Percentiles rank a stretch among this genome's conserved stretches.
Conservation (phyloP, 805 yeast genomes). For the Clavispora vitiphila region DNA sequence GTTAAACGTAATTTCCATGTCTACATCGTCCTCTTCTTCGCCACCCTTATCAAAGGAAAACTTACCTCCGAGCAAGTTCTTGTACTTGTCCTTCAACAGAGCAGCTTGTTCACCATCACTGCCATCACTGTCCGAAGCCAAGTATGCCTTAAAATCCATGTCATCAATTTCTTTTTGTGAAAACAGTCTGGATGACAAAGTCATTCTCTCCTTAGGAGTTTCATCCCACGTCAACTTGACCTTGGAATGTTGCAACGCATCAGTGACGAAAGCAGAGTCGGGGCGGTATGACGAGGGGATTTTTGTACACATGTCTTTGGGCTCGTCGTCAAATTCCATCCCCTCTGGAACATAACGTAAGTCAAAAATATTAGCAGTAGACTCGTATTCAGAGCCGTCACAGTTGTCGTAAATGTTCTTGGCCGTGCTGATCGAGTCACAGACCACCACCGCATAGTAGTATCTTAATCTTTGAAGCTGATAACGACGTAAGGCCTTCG, state of each 20-base stretch:
- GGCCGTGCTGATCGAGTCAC: slow-evolving; percentile 72
- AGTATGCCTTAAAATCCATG: slow-evolving; percentile 87
- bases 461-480: slow-evolving; percentile 91
- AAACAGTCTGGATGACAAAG: slow-evolving; percentile 74
- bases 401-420: slow-evolving; percentile 74
- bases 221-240: slow-evolving; percentile 98
- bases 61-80: slow-evolving; percentile 47
- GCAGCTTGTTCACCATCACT: slow-evolving; percentile 38
- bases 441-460: slow-evolving; percentile 84
- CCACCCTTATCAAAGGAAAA: slow-evolving; percentile 28
- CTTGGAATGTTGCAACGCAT: slow-evolving; percentile 93
- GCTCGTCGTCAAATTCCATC: slow-evolving; percentile 72
- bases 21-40: slow-evolving; percentile 48
- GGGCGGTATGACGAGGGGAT: slow-evolving; percentile 82
- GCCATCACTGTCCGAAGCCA: slow-evolving; percentile 54
- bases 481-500: slow-evolving; percentile 77
- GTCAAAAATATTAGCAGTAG: slow-evolving; percentile 92
- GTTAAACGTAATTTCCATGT: slow-evolving; percentile 93
- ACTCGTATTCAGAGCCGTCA: slow-evolving; percentile 94
- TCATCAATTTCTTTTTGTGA: slow-evolving; percentile 84
- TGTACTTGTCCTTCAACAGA: slow-evolving; percentile 52
- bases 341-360: slow-evolving; percentile 90
- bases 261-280: slow-evolving; percentile 70
- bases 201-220: slow-evolving; percentile 84
- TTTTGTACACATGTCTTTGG: slow-evolving; percentile 67